Base-by-base conservation (phyloP, 2,329 filamentous ascomycete species). In the Ceratocystis colombiana region DNA sequence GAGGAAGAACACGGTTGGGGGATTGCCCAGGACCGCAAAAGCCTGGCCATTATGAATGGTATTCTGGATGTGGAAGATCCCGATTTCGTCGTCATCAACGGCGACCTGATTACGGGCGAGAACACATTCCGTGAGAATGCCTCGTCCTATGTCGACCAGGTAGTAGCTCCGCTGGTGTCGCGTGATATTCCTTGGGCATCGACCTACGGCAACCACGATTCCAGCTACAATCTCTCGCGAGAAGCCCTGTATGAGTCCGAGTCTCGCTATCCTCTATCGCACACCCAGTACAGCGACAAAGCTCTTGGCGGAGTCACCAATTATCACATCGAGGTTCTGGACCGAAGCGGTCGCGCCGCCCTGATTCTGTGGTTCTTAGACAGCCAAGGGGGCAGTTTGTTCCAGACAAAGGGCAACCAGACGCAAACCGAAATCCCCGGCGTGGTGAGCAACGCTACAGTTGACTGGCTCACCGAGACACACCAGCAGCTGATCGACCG, bases 301-400 rank as follows among this genome's bases (percentile, higher is more conserved):
- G 44, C 45, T 3, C 50, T 67, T 28, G 55, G 30, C n/a, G 79
- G 79, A 0, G 71, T 77, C 0, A 77, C 79, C 6, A 82, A 82
- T 62, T 80, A 80, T 70, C 77, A 78, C 67, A 71, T 81, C 0
- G 77, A 78, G 0, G 77, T 82, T 0, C 79, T 78, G 45, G 70
- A 74, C 0, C 66, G 71, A 3, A 69, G 72, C 5, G 79, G 78
- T 68, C 69, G 66, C 0, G 77, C 78, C 0, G 75, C 75, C 61
- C 69, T 80, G 41, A 71, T 90, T 0, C 76, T 90, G 1, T 90
- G 86, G 85, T 89, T 89, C 75, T 89, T 90, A 70, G 88, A 90
- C 71, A 82, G 79, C 66, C 78, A 82, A 17, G 85, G 86, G 45
- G 85, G 85, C 4, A 30, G 30, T 46, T 33, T 57, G 20, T 65